These are phyloP conservation scores for Sclerotiophoma versabilis DNA, from an alignment of 2,329 filamentous ascomycete genomes.

Conservation along the genomic window DNA sequence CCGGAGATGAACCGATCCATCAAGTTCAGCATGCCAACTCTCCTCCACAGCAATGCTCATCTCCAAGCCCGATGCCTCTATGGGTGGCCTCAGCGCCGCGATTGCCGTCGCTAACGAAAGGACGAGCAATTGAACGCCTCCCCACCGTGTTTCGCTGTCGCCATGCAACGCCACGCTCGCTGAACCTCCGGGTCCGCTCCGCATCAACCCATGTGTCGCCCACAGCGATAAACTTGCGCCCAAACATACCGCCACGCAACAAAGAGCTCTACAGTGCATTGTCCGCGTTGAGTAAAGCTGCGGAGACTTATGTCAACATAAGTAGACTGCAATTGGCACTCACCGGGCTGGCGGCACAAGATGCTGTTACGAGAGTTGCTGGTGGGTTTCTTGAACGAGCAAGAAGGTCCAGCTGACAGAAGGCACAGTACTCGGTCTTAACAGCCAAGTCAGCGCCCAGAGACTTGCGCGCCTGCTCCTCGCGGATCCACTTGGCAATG, in stretches of 20 bases:
- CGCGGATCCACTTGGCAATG: conserved; percentile 54
- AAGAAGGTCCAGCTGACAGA: conserved; percentile 23
- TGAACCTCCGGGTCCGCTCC: conserved; percentile 38
- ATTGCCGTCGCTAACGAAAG: conserved; percentile 34
- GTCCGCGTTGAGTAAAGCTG: conserved; percentile 65
- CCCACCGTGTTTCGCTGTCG: conserved; percentile 33
- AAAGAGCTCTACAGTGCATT: conserved; percentile 67
- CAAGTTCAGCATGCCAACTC: conserved; percentile 29
- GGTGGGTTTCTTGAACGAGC: conserved; percentile 50
- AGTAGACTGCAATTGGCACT: conserved; percentile 75
- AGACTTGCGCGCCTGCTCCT: conserved; percentile 69
- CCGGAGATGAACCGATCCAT: conserved; percentile 35
- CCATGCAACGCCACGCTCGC: conserved; percentile 29
- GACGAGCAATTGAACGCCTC: conserved; percentile 37
- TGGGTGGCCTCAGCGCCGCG: conserved; percentile 49
- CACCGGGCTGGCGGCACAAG: conserved; percentile 64
- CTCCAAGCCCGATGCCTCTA: conserved; percentile 51
- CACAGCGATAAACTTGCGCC: conserved; percentile 61
- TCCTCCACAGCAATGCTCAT: conserved; percentile 32
- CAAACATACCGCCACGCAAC: conserved; percentile 60
- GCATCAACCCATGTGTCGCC: conserved; percentile 57
- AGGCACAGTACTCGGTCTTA: conserved; percentile 57
- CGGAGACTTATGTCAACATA: conserved; percentile 69
- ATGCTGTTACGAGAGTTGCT: conserved; percentile 63
- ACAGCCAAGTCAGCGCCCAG: conserved; percentile 63